Conservation (phyloP, 306 rosid species). For the Cucurbita pepo region DNA sequence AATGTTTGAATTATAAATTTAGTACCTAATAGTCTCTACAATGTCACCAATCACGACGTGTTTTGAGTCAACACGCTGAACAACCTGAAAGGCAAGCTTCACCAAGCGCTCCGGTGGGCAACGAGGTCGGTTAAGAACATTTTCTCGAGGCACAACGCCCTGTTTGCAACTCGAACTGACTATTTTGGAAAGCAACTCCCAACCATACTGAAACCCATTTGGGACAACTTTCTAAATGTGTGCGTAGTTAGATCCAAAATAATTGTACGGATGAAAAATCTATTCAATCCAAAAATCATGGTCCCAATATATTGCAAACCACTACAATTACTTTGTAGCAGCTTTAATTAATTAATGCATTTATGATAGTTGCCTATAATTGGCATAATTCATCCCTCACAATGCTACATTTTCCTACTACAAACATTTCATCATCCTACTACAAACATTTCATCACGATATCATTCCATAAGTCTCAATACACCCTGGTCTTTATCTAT, state of each 20-base stretch:
- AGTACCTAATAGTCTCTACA: too few species aligned
- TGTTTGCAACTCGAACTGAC: slow-evolving; percentile 43
- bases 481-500: neutral
- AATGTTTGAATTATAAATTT: too few species aligned
- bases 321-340: too few species aligned
- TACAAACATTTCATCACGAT: too few species aligned
- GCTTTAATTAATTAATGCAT: neutral
- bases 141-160: slow-evolving; percentile 67
- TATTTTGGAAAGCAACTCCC: neutral
- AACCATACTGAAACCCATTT: neutral
- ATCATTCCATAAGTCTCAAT: too few species aligned
- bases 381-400: neutral
- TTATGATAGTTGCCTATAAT: neutral
- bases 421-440: too few species aligned
- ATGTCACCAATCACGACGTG: slow-evolving; percentile 72
- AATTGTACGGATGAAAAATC: neutral
- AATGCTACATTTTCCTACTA: too few species aligned
- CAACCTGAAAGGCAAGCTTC: slow-evolving; percentile 71
- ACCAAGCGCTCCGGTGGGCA: slow-evolving; percentile 83
- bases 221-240: neutral
- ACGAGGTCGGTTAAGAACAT: slow-evolving; percentile 79
- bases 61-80: slow-evolving; percentile 77
- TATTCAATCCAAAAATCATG: neutral
- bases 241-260: neutral
- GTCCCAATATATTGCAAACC: neutral